A percentile compares a stretch with the other conserved stretches of the same genome.
These are phyloP conservation scores for Teratosphaeria destructans DNA, from an alignment of 2,329 filamentous ascomycete species.

Conservation along the genomic window DNA sequence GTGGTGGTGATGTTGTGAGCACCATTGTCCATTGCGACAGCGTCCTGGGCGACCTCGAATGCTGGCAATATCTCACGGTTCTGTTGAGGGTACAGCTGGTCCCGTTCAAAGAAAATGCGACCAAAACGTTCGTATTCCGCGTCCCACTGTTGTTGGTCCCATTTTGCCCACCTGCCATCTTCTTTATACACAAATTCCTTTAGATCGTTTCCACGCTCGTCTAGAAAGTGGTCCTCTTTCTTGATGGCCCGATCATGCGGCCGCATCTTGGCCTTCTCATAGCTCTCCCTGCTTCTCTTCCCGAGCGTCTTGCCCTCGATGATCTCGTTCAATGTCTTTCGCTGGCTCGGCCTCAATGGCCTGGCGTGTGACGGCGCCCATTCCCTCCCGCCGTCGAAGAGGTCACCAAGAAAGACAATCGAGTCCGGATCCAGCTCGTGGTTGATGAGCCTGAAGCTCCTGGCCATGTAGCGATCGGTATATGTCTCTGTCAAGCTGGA, in stretches of 20 bases:
- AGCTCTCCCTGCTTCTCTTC: constrained; percentile 21
- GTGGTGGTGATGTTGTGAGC: constrained; percentile 50
- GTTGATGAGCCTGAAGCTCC: constrained; percentile 73
- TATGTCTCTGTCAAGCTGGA: constrained; percentile 56
- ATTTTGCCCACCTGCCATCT: constrained; percentile 48
- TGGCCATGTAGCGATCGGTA: constrained; percentile 82
- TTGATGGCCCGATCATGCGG: constrained; percentile 5
- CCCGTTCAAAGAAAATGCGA: constrained; percentile 60
- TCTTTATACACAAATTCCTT: constrained; percentile 21
- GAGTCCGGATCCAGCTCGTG: constrained; percentile 69
- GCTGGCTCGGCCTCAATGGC: constrained; percentile 11
- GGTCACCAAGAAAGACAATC: constrained; percentile 80
- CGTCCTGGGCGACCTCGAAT: constrained; percentile 12
- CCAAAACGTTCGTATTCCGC: constrained; percentile 77
- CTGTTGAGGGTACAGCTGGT: constrained; percentile 22
- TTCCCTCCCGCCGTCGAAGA: constrained; percentile 92
- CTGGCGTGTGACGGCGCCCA: constrained; percentile 60
- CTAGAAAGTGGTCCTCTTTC: constrained; percentile 13
- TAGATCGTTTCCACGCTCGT: constrained; percentile 11
- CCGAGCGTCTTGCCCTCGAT: constrained; percentile 40
- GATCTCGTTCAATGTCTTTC: constrained; percentile 29
- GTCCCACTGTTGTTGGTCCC: constrained; percentile 76
- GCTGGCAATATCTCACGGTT: constrained; percentile 13
- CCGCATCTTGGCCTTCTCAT: constrained; percentile 3
- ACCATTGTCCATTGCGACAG: constrained; percentile 18